A percentile compares a stretch with the other conserved stretches of the same genome.
Evolutionary conservation across 1,284 basidiomycete genomes (phyloP).

Genomic region (Cutaneotrichosporon cavernicola): DNA sequence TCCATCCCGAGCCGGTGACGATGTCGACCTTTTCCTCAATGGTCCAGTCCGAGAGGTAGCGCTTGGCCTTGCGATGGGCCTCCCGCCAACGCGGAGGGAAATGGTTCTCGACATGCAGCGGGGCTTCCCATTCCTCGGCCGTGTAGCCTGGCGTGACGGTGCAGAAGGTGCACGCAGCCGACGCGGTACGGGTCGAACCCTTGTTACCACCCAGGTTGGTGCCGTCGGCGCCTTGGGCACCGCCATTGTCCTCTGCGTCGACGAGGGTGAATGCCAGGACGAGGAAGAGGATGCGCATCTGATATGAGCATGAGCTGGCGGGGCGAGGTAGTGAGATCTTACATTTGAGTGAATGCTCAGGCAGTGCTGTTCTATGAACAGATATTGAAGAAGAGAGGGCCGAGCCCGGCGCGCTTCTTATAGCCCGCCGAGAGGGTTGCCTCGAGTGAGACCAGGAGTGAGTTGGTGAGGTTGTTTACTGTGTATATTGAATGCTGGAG

Average conservation of each 20-base stretch:
- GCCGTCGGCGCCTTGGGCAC: not conserved
- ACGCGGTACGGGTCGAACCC: not conserved
- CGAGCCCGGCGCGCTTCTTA: not conserved
- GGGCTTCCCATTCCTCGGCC: conserved; percentile 26
- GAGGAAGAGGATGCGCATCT: conserved; percentile 5
- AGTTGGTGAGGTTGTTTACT: not conserved
- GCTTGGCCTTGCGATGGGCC: conserved; percentile 47
- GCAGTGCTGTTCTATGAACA: not conserved
- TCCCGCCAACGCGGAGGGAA: conserved; percentile 29
- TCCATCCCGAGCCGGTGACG: conserved; percentile 54
- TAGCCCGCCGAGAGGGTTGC: not conserved
- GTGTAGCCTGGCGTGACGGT: conserved; percentile 31
- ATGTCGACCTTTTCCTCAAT: conserved; percentile 56
- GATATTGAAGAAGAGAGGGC: not conserved
- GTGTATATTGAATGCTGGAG: not conserved
- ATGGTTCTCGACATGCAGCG: conserved; percentile 21
- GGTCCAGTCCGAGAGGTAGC: conserved; percentile 50
- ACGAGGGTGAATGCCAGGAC: not conserved
- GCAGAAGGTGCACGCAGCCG: conserved; percentile 19
- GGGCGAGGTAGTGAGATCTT: too few relatives aligned
- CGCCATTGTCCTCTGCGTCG: not conserved
- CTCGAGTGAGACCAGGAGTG: too few relatives aligned
- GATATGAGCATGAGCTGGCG: not conserved
- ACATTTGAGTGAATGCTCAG: not conserved
- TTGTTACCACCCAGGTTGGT: not conserved